Percentiles rank a stretch among this genome's conserved stretches.
phyloP scores from a whole-genome alignment of 2,329 filamentous ascomycete species.

The Exophiala sp. region DNA sequence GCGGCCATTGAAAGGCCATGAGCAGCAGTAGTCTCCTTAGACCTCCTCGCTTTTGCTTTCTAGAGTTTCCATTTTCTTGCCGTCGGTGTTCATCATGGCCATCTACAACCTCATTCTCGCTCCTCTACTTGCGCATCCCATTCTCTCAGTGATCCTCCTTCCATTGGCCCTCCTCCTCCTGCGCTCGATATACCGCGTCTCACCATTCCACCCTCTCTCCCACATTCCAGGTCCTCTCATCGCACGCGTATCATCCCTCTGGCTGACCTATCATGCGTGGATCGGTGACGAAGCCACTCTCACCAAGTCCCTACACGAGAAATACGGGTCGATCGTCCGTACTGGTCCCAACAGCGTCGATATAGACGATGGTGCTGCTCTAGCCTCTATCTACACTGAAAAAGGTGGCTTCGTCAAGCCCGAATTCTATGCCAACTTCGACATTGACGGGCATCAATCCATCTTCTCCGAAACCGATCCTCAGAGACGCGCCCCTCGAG shows the following conservation, averaged over 20 bases:
- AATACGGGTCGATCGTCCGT: slow-evolving; percentile 36
- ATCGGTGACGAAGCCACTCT: slow-evolving; percentile 33
- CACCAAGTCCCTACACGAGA: slow-evolving; percentile 32
- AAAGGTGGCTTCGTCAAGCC: slow-evolving; percentile 52
- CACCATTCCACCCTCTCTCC: slow-evolving; percentile 36
- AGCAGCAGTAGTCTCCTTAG: no score
- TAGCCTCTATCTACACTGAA: slow-evolving; percentile 47
- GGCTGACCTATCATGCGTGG: slow-evolving; percentile 33
- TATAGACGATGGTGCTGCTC: slow-evolving; percentile 42
- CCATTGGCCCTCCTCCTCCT: slow-evolving; percentile 15
- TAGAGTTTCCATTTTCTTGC: not conserved
- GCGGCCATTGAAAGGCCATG: not conserved
- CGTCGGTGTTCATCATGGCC: slow-evolving; percentile 9
- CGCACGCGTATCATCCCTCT: slow-evolving; percentile 33
- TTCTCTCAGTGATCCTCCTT: slow-evolving; percentile 13
- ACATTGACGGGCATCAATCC: slow-evolving; percentile 51
- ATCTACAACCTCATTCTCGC: slow-evolving; percentile 8
- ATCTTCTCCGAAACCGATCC: slow-evolving; percentile 43
- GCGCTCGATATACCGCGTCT: slow-evolving; percentile 33
- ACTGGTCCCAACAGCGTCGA: slow-evolving; percentile 39
- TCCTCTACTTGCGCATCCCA: slow-evolving; percentile 9
- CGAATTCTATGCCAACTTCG: slow-evolving; percentile 50
- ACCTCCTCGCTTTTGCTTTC: no score
- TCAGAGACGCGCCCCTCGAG: slow-evolving; percentile 40
- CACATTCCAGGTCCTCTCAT: slow-evolving; percentile 38